phyloP scores from a whole-genome alignment of 2,329 filamentous ascomycete species.

The Chrysosphaeria jannelii region DNA sequence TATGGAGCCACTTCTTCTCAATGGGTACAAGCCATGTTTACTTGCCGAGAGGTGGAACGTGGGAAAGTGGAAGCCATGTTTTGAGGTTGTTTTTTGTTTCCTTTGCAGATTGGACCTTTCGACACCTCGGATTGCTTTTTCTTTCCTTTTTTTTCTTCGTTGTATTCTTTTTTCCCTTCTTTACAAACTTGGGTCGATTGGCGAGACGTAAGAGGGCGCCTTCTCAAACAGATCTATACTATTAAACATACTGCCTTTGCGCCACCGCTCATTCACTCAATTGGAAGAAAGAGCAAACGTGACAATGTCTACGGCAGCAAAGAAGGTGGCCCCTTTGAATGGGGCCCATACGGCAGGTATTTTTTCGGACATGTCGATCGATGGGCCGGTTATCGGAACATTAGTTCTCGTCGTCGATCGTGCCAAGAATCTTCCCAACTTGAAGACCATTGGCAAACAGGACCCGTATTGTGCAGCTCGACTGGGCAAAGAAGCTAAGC shows the following conservation, averaged over 20 bases:
- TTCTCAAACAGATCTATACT: constrained; percentile 1
- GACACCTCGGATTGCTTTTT: neutral
- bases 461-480: constrained; percentile 89
- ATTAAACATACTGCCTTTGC: neutral
- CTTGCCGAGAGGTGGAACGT: too few species aligned
- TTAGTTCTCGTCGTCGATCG: constrained; percentile 77
- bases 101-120: neutral
- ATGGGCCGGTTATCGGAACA: constrained; percentile 80
- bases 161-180: neutral
- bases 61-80: too few species aligned
- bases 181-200: too few species aligned
- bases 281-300: neutral
- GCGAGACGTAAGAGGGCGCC: neutral
- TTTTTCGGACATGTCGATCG: constrained; percentile 75
- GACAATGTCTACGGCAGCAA: constrained; percentile 20
- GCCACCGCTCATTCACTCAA: neutral
- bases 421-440: constrained; percentile 87
- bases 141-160: neutral
- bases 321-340: constrained; percentile 23
- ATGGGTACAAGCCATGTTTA: too few species aligned
- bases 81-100: too few species aligned
- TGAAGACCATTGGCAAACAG: constrained; percentile 94
- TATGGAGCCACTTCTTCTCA: too few species aligned
- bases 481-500: constrained; percentile 87
- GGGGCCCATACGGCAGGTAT: constrained; percentile 68